Evolutionary conservation across 768 basidiomycete genomes (phyloP), one percentile per base, ranked within the genome.

Genomic region (Boletus tomentosulus): DNA sequence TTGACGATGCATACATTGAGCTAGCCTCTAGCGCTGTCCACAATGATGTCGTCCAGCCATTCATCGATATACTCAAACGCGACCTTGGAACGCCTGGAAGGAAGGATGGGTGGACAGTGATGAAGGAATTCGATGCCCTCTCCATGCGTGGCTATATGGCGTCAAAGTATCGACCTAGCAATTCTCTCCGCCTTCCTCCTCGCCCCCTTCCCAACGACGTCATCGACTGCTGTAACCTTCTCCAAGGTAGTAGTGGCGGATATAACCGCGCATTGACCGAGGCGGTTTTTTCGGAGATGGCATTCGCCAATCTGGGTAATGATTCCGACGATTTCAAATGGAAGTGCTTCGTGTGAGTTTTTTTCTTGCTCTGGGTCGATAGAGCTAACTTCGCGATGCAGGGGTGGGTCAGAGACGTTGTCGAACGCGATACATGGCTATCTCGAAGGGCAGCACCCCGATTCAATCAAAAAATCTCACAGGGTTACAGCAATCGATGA

Each of bases 361-460:
- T 35, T 16, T 8, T 35, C 38, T n/a, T n/a, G n/a, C 15, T 9
- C n/a, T 13, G 1, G 3, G 19, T 24, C 16, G 6, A 35, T 28
- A 22, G 24, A 8, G 19, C 33, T 38, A 10, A 30, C n/a, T n/a
- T n/a, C 16, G 6, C 10, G 27, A 13, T 24, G 1, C 34, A 65
- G 67, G 7, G 67, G 62, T 16, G 62, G 68, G 33, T 53, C 64
- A 27, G 57, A 62, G 37, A 54, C 53, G 4, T 46, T 71, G 50
- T 9, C 65, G 6, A 39, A 57, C 4, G n/a, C 5, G 35, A 62
- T 74, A 60, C 46, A 53, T 27, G 34, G 44, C 19, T 64, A 63
- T 27, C 35, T 62, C 30, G 43, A 27, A 0, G 15, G 16, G 22
- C 24, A 47, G 1, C 46, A 48, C 3, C 39, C n/a, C 4, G 22